Conservation (phyloP, 2,329 filamentous ascomycete species). For the Cytospora piceae region DNA sequence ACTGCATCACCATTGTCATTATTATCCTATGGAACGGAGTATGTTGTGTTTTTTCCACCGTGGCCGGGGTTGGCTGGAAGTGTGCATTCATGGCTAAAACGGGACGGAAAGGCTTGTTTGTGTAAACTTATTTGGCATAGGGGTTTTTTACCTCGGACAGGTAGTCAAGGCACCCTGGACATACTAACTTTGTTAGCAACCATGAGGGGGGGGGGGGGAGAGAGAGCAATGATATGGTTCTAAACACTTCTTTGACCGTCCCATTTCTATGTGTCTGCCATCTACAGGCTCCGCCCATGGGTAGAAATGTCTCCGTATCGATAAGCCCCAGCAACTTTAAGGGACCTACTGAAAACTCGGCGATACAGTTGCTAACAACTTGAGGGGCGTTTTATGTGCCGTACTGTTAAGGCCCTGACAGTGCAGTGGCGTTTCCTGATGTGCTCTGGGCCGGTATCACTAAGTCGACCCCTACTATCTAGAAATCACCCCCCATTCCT, state of each 20-base stretch:
- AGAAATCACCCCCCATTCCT: too few species aligned
- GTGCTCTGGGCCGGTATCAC: too few species aligned
- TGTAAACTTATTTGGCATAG: conserved; percentile 10
- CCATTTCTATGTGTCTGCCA: background rate
- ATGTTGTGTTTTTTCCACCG: background rate
- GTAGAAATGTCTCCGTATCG: background rate
- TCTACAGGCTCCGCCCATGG: background rate
- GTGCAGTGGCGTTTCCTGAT: too few species aligned
- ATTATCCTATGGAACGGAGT: conserved; percentile 15
- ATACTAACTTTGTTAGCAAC: conserved; percentile 3
- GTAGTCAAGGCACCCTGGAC: conserved; percentile 12
- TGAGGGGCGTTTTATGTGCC: too few species aligned
- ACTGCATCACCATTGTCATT: conserved; percentile 19
- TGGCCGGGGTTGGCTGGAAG: conserved; percentile 16
- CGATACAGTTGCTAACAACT: too few species aligned
- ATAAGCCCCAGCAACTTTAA: background rate
- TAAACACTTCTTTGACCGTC: background rate
- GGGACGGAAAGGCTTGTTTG: conserved; percentile 17
- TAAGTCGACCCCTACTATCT: too few species aligned
- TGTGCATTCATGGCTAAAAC: conserved; percentile 15
- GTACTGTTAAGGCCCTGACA: too few species aligned
- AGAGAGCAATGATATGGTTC: conserved; percentile 10
- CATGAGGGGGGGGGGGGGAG: background rate
- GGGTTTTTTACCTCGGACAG: background rate
- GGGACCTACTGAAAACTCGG: too few species aligned